Evolutionary conservation across 805 yeast genomes (phyloP).

Genomic region (Cyberlindnera mississippiensis): DNA sequence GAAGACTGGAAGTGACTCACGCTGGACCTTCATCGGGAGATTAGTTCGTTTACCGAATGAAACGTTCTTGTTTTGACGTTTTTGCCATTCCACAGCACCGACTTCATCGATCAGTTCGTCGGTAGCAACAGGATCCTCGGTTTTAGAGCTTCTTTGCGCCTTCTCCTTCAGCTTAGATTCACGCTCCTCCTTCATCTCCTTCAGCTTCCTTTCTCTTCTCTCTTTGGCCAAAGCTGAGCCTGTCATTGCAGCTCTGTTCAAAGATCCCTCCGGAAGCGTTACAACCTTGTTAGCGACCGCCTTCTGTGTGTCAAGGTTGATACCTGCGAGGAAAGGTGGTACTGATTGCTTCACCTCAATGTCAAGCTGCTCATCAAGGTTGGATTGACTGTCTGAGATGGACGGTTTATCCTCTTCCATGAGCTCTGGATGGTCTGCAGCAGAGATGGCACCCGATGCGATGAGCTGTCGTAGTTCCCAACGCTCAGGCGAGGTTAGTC

Average conservation of each 20-base stretch:
- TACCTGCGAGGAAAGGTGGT: conserved; percentile 70
- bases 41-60: conserved; percentile 36
- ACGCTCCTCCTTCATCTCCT: conserved; percentile 50
- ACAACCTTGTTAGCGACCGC: conserved; percentile 55
- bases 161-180: conserved; percentile 47
- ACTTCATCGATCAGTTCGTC: conserved; percentile 14
- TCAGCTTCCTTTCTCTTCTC: conserved; percentile 54
- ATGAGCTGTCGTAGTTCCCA: conserved; percentile 88
- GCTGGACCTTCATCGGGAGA: conserved; percentile 43
- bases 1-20: conserved; percentile 74
- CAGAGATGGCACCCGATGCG: conserved; percentile 69
- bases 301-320: conserved; percentile 32
- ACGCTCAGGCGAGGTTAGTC: conserved; percentile 78
- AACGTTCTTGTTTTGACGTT: conserved; percentile 27
- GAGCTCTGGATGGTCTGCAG: conserved; percentile 66
- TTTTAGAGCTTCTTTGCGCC: conserved; percentile 7
- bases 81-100: conserved; percentile 28
- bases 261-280: conserved; percentile 74
- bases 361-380: conserved; percentile 49
- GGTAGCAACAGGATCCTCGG: conserved; percentile 11
- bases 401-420: conserved; percentile 35
- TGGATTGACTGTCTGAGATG: conserved; percentile 12
- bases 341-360: conserved; percentile 66
- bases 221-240: conserved; percentile 70
- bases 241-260: conserved; percentile 67